Percentiles rank a stretch among this genome's conserved stretches.
Conservation (phyloP, 179 eudicot species). For the Heliamphora pulchella region DNA sequence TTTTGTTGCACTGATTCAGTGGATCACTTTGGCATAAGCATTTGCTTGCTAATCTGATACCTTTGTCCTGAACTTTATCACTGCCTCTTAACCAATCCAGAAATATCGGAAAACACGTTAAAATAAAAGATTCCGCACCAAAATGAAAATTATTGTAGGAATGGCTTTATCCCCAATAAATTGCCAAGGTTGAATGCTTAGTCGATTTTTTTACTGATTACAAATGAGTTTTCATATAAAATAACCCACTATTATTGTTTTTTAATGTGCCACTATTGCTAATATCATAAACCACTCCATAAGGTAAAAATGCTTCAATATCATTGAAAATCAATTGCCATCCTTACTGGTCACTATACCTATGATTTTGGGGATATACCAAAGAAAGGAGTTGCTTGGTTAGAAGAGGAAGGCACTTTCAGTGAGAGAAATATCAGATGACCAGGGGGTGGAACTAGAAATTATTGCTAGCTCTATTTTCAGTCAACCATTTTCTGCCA, state of each 20-base stretch:
- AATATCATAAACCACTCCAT: background rate
- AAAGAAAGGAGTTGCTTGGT: background rate
- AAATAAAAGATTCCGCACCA: background rate
- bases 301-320: background rate
- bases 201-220: background rate
- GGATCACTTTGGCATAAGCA: background rate
- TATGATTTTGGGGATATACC: background rate
- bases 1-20: background rate
- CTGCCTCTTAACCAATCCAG: background rate
- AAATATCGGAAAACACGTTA: background rate
- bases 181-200: background rate
- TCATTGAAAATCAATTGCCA: background rate
- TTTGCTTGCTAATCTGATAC: conserved; percentile 3
- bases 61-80: background rate
- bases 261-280: background rate
- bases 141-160: background rate
- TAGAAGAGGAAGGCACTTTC: background rate
- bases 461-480: background rate
- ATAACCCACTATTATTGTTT: background rate
- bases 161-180: background rate
- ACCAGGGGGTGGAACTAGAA: background rate
- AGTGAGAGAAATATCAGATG: background rate
- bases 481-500: background rate
- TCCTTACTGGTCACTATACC: background rate
- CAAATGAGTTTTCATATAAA: background rate